Evolutionary conservation across 371 early-diverging fungal species (phyloP), one percentile per base, ranked within the genome.

Genomic region (Apophysomyces ossiformis): DNA sequence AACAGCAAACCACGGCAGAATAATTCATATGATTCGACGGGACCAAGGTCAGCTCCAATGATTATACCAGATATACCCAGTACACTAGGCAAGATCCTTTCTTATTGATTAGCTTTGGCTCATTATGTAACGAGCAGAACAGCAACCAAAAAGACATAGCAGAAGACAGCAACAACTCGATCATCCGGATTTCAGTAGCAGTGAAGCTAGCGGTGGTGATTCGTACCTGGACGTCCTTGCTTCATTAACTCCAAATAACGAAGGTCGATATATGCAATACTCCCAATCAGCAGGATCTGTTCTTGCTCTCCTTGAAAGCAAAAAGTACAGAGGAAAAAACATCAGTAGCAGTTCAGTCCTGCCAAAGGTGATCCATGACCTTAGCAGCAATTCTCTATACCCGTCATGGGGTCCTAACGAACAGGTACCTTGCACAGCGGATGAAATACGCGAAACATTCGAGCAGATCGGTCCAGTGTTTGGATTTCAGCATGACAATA

Each of bases 401-500:
- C 90, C 92, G 16, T 81, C 92, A 3, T 92, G 93, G 93, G 84
- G 83, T 60, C 78, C 82, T 0, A 79, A 84, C 26, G 85, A 86
- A 0, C 84, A 84, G 66, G 78, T 89, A n/a, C 91, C 92, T 9
- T 67, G 88, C 35, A 84, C 89, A 35, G 78, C 78, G 16, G 89
- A 86, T 57, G 88, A 89, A 66, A 88, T 92, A 44, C 85, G 84
- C 58, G 86, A 84, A 46, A 85, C 88, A 26, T 90, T 92, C 72
- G 74, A 82, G 41, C 85, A 85, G 58, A 65, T 92, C 61, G 78
- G 78, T 2, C 71, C 75, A 45, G 87, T 85, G 73, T 90, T 93
- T 66, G 93, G 94, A 0, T 94, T 94, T 76, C 94, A 94, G 75
- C 76, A 75, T 36, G 93, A 92, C 72, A 89, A 82, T 68, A 85